A percentile compares a stretch with the other conserved stretches of the same genome.
These are phyloP conservation scores for Parsonsia alboflavescens DNA, from an alignment of 257 asterid genomes.

Conservation along the genomic window DNA sequence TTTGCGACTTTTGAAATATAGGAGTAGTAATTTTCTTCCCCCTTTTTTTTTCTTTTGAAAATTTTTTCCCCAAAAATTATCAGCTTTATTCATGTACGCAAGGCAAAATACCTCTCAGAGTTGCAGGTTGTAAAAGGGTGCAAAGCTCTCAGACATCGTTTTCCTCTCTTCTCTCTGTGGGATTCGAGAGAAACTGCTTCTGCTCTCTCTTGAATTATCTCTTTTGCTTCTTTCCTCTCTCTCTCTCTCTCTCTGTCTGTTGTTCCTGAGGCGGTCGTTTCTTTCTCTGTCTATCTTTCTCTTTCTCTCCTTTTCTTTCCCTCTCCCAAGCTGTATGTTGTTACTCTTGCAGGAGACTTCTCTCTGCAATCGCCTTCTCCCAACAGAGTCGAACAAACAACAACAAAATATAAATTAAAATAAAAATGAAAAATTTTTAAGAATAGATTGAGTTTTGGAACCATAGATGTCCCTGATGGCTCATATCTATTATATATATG, in stretches of 20 bases:
- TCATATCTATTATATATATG: constrained; percentile 23
- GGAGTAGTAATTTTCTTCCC: neutral
- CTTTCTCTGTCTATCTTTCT: constrained; percentile 34
- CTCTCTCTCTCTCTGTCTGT: constrained; percentile 36
- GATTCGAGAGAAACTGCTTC: constrained; percentile 30
- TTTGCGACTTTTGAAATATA: constrained; percentile 18
- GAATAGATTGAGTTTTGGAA: constrained; percentile 15
- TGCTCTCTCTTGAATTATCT: neutral
- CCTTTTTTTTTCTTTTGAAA: too few relatives aligned
- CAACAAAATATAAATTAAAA: constrained; percentile 17
- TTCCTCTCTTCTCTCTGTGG: constrained; percentile 50
- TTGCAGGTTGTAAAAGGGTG: constrained; percentile 63
- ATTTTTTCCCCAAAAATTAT: neutral
- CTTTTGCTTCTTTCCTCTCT: neutral
- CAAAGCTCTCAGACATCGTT: constrained; percentile 72
- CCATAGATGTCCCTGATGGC: constrained; percentile 2
- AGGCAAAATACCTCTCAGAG: constrained; percentile 54
- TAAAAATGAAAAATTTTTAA: neutral
- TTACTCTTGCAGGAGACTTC: constrained; percentile 41
- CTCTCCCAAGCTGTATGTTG: neutral
- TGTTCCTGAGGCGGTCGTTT: constrained; percentile 50
- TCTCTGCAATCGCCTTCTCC: constrained; percentile 74
- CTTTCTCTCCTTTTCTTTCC: constrained; percentile 21
- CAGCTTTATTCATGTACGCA: constrained; percentile 41
- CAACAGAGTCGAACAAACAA: constrained; percentile 41